phyloP scores from a whole-genome alignment of 176 grass and related monocot genomes.

The Avena eriantha region DNA sequence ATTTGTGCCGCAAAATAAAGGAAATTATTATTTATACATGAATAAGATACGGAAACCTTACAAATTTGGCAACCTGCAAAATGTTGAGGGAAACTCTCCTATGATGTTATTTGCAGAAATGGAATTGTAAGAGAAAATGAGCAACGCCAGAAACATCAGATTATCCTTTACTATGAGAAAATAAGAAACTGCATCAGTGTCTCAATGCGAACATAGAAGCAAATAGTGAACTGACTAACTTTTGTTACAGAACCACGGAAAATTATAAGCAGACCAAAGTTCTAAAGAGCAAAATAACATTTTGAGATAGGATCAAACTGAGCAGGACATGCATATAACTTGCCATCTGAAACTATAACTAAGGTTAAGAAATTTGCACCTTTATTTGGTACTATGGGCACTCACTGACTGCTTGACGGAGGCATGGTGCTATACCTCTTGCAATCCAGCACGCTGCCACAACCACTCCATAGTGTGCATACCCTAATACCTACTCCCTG shows the following conservation, averaged over 20 bases:
- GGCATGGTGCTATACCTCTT: slow-evolving; percentile 72
- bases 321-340: background rate
- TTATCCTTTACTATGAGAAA: no score
- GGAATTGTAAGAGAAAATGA: no score
- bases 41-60: no score
- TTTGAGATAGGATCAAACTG: slow-evolving; percentile 8
- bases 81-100: no score
- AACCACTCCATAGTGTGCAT: slow-evolving; percentile 94
- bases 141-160: no score
- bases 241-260: background rate
- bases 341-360: slow-evolving; percentile 29
- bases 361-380: slow-evolving; percentile 52
- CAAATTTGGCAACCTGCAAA: no score
- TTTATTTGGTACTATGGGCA: slow-evolving; percentile 86
- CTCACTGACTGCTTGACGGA: slow-evolving; percentile 62
- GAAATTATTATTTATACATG: no score
- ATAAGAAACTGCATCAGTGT: background rate
- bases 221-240: background rate
- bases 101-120: no score
- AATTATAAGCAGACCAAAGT: background rate
- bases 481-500: slow-evolving; percentile 90
- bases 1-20: no score
- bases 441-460: slow-evolving; percentile 89
- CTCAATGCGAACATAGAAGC: background rate
- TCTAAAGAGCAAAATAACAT: background rate